Evolutionary conservation across 441 rosid genomes (phyloP).

Genomic region (Erodium moschatum): DNA sequence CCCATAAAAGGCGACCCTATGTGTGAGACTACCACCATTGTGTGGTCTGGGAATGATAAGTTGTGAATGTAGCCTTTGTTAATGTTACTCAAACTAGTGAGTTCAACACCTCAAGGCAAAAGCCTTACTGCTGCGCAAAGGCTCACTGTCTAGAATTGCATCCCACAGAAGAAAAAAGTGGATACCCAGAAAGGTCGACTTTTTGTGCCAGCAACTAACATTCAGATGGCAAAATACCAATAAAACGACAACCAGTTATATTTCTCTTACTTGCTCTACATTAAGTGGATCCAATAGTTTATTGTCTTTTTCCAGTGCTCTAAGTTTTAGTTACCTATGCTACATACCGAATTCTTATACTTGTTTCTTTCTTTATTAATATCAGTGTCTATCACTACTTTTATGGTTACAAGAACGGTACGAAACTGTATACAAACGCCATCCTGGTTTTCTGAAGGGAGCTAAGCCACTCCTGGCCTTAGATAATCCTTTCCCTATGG

Average conservation of each 20-base stretch:
- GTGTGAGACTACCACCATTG: not conserved
- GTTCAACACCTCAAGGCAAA: not conserved
- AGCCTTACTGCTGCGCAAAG: not conserved
- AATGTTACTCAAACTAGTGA: not conserved
- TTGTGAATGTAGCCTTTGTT: not conserved
- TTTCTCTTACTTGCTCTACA: not conserved
- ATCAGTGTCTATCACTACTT: constrained; percentile 73
- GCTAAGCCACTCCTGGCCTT: constrained; percentile 67
- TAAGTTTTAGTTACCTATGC: constrained; percentile 6
- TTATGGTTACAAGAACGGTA: constrained; percentile 88
- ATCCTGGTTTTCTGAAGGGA: constrained; percentile 91
- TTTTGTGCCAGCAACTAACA: not conserved
- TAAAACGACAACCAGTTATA: no score
- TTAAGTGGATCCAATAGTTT: not conserved
- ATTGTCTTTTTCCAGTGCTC: not conserved
- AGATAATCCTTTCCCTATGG: constrained; percentile 91
- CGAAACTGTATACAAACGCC: constrained; percentile 66
- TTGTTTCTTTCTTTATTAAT: constrained; percentile 5
- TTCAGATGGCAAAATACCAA: no score
- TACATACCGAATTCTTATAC: not conserved
- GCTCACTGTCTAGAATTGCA: not conserved
- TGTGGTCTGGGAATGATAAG: not conserved
- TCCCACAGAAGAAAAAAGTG: not conserved
- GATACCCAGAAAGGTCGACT: not conserved
- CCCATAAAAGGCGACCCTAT: not conserved